These are phyloP conservation scores for Mortierella sp. DNA, from an alignment of 371 early-diverging fungal genomes.

Conservation along the genomic window DNA sequence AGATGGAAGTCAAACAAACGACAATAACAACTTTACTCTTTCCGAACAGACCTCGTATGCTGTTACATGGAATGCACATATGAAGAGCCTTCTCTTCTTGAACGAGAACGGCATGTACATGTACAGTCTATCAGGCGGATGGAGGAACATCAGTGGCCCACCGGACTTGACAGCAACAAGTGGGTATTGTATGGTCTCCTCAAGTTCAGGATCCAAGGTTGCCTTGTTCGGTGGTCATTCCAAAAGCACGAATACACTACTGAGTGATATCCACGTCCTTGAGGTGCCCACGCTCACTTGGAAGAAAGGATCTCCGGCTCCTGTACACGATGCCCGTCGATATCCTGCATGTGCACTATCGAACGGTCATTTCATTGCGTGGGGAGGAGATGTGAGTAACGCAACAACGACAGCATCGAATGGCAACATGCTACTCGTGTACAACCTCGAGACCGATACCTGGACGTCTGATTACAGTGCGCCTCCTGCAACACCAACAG, in stretches of 20 bases:
- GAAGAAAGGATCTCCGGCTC: too few relatives aligned
- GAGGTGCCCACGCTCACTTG: slow-evolving; percentile 21
- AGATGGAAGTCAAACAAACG: background rate
- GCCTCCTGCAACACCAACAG: too few relatives aligned
- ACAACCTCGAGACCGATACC: background rate
- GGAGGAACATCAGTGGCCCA: background rate
- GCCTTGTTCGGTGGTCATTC: slow-evolving; percentile 25
- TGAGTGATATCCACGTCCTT: slow-evolving; percentile 25
- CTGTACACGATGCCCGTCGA: too few relatives aligned
- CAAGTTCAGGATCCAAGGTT: slow-evolving; percentile 20
- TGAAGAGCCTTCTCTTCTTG: slow-evolving; percentile 17
- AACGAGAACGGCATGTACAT: slow-evolving; percentile 16
- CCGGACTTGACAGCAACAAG: background rate
- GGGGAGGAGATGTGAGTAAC: too few relatives aligned
- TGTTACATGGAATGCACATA: slow-evolving; percentile 17
- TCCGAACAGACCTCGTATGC: slow-evolving; percentile 9
- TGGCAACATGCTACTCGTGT: too few relatives aligned
- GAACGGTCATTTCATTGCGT: too few relatives aligned
- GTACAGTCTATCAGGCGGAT: slow-evolving; percentile 4
- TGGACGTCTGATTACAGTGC: background rate
- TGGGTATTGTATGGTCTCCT: slow-evolving; percentile 20
- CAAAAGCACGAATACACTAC: too few relatives aligned
- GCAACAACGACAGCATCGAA: too few relatives aligned
- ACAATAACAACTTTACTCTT: slow-evolving; percentile 1
- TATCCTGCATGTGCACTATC: too few relatives aligned